Percentiles rank a stretch among this genome's conserved stretches.
These are phyloP conservation scores for Mycosphaerelloides madeirae DNA, from an alignment of 2,329 filamentous ascomycete species.

Conservation along the genomic window DNA sequence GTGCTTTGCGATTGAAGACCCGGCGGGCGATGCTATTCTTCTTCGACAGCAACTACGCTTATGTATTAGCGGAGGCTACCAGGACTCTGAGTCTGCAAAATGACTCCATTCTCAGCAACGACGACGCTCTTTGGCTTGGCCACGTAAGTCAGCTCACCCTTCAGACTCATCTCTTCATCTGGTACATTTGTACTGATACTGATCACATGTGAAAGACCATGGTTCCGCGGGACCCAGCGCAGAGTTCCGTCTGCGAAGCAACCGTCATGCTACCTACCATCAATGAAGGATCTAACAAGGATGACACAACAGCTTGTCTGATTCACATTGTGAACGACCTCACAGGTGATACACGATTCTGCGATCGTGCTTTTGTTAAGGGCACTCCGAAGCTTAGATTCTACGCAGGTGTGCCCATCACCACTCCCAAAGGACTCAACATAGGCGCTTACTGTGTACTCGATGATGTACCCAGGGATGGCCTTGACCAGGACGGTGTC, in stretches of 20 bases:
- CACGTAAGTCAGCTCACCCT: no score
- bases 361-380: conserved; percentile 26
- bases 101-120: conserved; percentile 18
- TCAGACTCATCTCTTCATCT: no score
- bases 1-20: conserved; percentile 45
- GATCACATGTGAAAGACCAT: no score
- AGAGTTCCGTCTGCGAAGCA: conserved; percentile 29
- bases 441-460: conserved; percentile 59
- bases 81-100: conserved; percentile 40
- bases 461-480: conserved; percentile 52
- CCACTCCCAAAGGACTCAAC: conserved; percentile 46
- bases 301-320: conserved; percentile 8
- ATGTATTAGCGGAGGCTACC: conserved; percentile 52
- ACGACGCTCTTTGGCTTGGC: conserved; percentile 29
- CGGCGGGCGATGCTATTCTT: conserved; percentile 51
- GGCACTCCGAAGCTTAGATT: conserved; percentile 37
- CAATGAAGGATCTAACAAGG: conserved; percentile 22
- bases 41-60: conserved; percentile 47
- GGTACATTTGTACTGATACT: no score
- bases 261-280: conserved; percentile 23
- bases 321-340: conserved; percentile 31
- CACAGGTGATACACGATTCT: conserved; percentile 24
- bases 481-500: conserved; percentile 46
- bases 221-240: conserved; percentile 26
- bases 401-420: conserved; percentile 49